Evolutionary conservation across 768 basidiomycete species (phyloP), one percentile per base, ranked within the genome.

Genomic region (Suillus sp.): DNA sequence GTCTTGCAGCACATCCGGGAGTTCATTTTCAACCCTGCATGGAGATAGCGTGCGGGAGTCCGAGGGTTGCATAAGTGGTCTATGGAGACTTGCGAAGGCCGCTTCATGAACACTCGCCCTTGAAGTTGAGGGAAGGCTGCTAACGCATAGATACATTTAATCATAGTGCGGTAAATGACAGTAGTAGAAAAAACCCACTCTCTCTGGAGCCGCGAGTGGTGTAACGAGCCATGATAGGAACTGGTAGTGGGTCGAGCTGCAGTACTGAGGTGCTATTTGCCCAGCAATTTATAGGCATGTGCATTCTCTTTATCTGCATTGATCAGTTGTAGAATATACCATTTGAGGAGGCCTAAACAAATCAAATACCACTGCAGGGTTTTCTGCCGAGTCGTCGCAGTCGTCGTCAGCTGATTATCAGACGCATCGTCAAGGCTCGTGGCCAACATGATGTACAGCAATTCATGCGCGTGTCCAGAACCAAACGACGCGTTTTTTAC

Each of bases 391-490:
- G 32, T n/a, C 11, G 16, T 30, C 30, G 30, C 16, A 27, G 47
- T 30, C 50, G 18, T 51, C 35, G 13, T 25, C 22, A 4, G 25
- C 22, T 56, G 55, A 56, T 56, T 56, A 56, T 56, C 55, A 38
- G 37, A 56, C 55, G 18, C 55, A 25, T 25, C 14, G 9, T 38
- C 55, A 25, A 38, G 55, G 16, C 35, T 56, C 55, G 37, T 57
- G 56, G 56, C 38, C 1, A 27, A 57, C 25, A 42, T 57, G 38
- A 40, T 40, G 38, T n/a, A 53, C 38, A 57, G 38, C 56, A 18
- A 40, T 38, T 56, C 55, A 18, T 10, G 9, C 50, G 27, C 50
- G 25, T 37, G 35, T 38, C 10, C 25, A 27, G 22, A 57, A 30
- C 38, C 25, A 16, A 10, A 25, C 37, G 37, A 57, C 55, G 37